Base-by-base conservation (phyloP, 1,139 yeast species). In the Nadsonia starkeyi-henricii region DNA sequence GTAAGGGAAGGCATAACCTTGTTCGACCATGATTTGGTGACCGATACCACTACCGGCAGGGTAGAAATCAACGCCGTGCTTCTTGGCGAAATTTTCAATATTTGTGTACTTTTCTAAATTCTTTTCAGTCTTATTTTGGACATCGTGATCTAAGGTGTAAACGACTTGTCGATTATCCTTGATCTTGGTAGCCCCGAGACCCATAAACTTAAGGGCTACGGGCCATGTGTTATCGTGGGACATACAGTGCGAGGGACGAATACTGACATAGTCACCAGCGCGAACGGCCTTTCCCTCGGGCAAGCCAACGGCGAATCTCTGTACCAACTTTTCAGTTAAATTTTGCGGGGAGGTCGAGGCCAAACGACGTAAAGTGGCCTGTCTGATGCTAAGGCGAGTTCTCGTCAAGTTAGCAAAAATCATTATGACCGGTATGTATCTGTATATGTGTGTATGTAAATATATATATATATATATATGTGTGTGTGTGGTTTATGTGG, bases 221-320 rank as follows among this genome's bases (percentile, higher is more conserved):
- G 99, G 99, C 98, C 99, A 91, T 47, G 96, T 82, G 67, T 91
- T 91, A 65, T 91, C 99, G 65, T 91, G 99, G 15, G 97, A 85
- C 98, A 93, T 91, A 66, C 96, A 91, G 69, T 91, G 95, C 7
- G 95, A 93, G 8, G 99, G 99, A 61, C 74, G 77, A 62, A 93
- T 89, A 7, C 95, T 80, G 49, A 93, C 97, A 67, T 89, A 91
- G 69, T 93, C 98, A 19, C 98, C 98, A 50, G 88, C 75, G 58
- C 71, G 78, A 33, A 91, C 95, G 52, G 71, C 64, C 62, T 89
- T 89, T 46, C 78, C 81, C 20, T 71, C 61, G 18, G 86, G 75
- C 46, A 85, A 65, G 2, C 91, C 95, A 21, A 88, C 95, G 2
- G 97, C 94, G 62, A 85, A 89, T 61, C 77, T 77, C 63, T 91